Evolutionary conservation across 305 asterid species (phyloP).

Genomic region (Striga hermonthica): DNA sequence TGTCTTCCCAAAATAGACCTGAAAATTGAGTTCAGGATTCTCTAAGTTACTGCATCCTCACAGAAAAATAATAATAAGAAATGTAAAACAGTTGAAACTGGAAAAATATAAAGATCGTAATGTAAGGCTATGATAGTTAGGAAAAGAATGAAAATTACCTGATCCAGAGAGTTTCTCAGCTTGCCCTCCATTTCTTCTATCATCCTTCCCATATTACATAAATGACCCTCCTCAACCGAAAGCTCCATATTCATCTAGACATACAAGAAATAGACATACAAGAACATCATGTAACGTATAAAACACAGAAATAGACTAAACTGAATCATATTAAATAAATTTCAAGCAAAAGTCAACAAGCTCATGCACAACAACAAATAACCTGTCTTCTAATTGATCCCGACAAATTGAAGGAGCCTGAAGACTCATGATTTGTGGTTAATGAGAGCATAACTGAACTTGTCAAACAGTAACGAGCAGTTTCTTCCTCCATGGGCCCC

Average conservation of each 20-base stretch:
- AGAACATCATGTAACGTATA: constrained; percentile 9
- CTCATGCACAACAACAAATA: constrained; percentile 8
- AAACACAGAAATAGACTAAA: background rate
- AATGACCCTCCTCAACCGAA: constrained; percentile 79
- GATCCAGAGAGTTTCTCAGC: constrained; percentile 90
- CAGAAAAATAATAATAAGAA: background rate
- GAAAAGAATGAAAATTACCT: constrained; percentile 44
- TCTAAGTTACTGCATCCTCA: background rate
- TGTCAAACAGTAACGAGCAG: constrained; percentile 77
- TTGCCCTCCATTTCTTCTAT: constrained; percentile 98
- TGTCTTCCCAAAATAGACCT: constrained; percentile 98
- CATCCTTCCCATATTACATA: constrained; percentile 96
- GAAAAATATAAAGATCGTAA: no score
- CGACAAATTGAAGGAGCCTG: constrained; percentile 88
- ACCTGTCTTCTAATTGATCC: constrained; percentile 99
- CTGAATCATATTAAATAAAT: background rate
- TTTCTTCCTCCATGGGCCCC: constrained; percentile 73
- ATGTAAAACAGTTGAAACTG: background rate
- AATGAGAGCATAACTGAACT: constrained; percentile 91
- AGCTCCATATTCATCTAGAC: constrained; percentile 82
- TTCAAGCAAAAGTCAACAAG: background rate
- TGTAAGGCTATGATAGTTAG: background rate
- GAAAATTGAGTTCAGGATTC: constrained; percentile 20
- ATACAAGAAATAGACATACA: no score
- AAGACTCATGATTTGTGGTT: constrained; percentile 79